Conservation (phyloP, 1,284 basidiomycete species). For the Fomitopsis betulina region DNA sequence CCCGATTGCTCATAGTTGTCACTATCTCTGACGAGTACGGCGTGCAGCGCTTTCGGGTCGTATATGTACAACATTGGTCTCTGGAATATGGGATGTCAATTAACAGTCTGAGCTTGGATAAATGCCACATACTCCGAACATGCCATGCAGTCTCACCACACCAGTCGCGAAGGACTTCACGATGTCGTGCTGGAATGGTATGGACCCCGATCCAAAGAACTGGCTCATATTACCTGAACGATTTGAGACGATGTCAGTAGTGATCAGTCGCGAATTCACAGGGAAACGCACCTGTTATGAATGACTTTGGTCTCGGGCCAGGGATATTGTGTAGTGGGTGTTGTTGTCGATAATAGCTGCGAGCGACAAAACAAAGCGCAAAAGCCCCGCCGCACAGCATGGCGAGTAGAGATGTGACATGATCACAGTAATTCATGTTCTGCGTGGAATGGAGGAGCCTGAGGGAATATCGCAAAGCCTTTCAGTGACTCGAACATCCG, state of each 20-base stretch:
- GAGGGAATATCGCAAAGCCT: not conserved
- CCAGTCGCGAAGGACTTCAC: not conserved
- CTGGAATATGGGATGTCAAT: constrained; percentile 1
- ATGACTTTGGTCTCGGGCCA: not conserved
- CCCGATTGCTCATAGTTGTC: constrained; percentile 11
- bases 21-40: constrained; percentile 11
- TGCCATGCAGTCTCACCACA: constrained; percentile 3
- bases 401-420: not conserved
- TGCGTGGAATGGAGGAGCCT: not conserved
- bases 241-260: not conserved
- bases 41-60: constrained; percentile 20
- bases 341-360: not conserved
- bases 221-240: not conserved
- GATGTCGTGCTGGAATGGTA: not conserved
- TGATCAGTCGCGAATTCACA: not conserved
- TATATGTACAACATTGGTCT: constrained; percentile 27
- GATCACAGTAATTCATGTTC: not conserved
- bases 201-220: not conserved
- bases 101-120: not conserved
- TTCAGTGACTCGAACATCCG: not conserved
- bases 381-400: not conserved
- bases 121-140: not conserved
- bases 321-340: not conserved
- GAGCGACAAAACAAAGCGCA: not conserved
- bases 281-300: not conserved